Evolutionary conservation across 805 yeast species (phyloP), one percentile per base, ranked within the genome.

Genomic region (Candida sakaeoensis): DNA sequence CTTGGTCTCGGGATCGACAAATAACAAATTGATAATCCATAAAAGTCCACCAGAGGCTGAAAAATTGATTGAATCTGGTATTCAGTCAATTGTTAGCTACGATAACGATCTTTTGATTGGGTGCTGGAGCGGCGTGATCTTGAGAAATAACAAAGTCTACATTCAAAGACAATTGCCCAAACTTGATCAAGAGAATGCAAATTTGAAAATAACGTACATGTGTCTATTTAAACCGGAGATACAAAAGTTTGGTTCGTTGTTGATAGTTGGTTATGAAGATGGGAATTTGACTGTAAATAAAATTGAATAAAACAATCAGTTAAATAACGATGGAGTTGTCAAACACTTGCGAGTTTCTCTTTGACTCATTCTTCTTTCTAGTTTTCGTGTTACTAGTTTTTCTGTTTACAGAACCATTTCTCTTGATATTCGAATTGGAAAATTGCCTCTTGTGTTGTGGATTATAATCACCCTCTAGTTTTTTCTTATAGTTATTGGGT

Each of bases 241-340:
- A 21, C n/a, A n/a, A n/a, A n/a, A n/a, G n/a, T n/a, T n/a, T n/a
- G n/a, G n/a, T 3, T 10, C 33, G 10, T 10, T 44, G 5, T 15
- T 46, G 23, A 35, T 77, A 4, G 66, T 70, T 1, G 84, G 78
- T 0, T 78, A 73, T 34, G 75, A 73, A 36, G 82, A 79, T 45
- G 82, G 83, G 2, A 61, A 77, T 2, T 61, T 79, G 2, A 64
- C 63, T 9, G 54, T 75, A 8, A 73, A 68, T 51, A 39, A 21
- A 31, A 8, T 36, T n/a, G 19, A 33, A n/a, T n/a, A n/a, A 19
- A 27, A 14, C 7, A 30, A 15, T 32, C 31, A 16, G 33, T 12
- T 19, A 19, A 26, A 13, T 33, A 19, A 24, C 16, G 13, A 19
- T 19, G 8, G 26, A 36, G 19, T 36, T 36, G 14, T 45, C 48